Evolutionary conservation across 2,329 filamentous ascomycete genomes (phyloP).

Genomic region (Exophiala sideris): DNA sequence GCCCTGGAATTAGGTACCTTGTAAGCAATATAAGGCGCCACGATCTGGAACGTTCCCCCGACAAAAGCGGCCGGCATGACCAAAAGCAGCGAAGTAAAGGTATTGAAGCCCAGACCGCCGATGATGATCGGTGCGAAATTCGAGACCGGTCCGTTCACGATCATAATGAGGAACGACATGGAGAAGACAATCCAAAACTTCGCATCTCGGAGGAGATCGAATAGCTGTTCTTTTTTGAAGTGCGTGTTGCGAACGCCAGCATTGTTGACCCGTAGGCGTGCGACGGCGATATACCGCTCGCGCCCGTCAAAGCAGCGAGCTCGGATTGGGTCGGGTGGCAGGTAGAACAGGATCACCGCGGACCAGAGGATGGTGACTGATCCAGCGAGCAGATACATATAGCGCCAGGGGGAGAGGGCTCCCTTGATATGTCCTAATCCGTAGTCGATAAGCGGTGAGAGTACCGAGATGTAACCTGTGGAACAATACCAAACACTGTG

Average conservation of each 20-base stretch:
- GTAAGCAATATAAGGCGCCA: too few relatives aligned
- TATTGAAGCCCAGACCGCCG: too few relatives aligned
- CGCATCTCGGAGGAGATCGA: too few relatives aligned
- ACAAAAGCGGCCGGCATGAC: too few relatives aligned
- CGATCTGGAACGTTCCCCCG: too few relatives aligned
- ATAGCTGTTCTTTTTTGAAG: background rate
- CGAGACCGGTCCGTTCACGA: too few relatives aligned
- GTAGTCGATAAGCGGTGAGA: conserved; percentile 59
- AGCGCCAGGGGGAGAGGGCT: conserved; percentile 62
- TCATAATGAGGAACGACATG: too few relatives aligned
- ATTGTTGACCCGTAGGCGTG: conserved; percentile 59
- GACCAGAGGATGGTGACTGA: conserved; percentile 58
- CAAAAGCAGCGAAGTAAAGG: too few relatives aligned
- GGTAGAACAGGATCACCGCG: conserved; percentile 35
- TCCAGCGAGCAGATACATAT: conserved; percentile 58
- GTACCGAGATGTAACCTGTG: conserved; percentile 41
- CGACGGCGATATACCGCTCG: conserved; percentile 53
- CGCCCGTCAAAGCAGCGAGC: background rate
- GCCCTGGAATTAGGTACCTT: too few relatives aligned
- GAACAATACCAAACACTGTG: conserved; percentile 60
- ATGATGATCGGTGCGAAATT: too few relatives aligned
- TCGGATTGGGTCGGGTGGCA: background rate
- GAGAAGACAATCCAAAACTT: too few relatives aligned
- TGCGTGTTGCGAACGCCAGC: conserved; percentile 32
- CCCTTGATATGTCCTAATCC: conserved; percentile 63